Conservation (phyloP, 2,329 filamentous ascomycete genomes). For the Pseudonectria buxi region DNA sequence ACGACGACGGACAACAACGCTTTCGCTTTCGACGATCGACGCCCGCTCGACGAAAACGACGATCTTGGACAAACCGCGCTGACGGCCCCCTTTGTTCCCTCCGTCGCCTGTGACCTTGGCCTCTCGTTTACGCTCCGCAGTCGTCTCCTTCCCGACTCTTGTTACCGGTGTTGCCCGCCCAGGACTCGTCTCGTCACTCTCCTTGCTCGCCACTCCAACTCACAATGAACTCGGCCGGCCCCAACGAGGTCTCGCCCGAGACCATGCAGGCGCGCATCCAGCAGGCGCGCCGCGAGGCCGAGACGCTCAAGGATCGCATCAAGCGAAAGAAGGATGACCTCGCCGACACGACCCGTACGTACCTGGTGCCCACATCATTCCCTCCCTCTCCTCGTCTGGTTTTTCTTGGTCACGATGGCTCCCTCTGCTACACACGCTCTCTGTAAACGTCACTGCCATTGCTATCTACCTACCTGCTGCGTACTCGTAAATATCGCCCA, state of each 20-base stretch:
- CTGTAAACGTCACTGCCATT: too few relatives aligned
- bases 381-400: not conserved
- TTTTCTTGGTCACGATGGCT: not conserved
- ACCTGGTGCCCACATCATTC: conserved; percentile 7
- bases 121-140: conserved; percentile 1
- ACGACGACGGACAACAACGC: conserved; percentile 11
- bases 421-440: conserved; percentile 7
- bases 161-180: not conserved
- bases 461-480: too few relatives aligned
- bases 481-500: not conserved
- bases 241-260: conserved; percentile 61
- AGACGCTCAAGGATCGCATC: conserved; percentile 96
- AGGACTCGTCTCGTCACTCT: conserved; percentile 10
- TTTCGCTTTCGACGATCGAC: conserved; percentile 10
- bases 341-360: conserved; percentile 93
- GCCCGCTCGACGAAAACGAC: conserved; percentile 9
- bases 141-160: too few relatives aligned
- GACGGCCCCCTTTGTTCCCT: too few relatives aligned
- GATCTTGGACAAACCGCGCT: too few relatives aligned
- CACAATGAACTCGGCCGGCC: conserved; percentile 51
- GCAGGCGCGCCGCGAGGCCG: conserved; percentile 90
- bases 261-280: conserved; percentile 91
- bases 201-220: conserved; percentile 8
- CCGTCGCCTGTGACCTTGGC: too few relatives aligned
- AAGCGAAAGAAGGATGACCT: conserved; percentile 99